A percentile compares a stretch with the other conserved stretches of the same genome.
Evolutionary conservation across 163 green algal species (phyloP).

Genomic region (Scenedesmus sp.): DNA sequence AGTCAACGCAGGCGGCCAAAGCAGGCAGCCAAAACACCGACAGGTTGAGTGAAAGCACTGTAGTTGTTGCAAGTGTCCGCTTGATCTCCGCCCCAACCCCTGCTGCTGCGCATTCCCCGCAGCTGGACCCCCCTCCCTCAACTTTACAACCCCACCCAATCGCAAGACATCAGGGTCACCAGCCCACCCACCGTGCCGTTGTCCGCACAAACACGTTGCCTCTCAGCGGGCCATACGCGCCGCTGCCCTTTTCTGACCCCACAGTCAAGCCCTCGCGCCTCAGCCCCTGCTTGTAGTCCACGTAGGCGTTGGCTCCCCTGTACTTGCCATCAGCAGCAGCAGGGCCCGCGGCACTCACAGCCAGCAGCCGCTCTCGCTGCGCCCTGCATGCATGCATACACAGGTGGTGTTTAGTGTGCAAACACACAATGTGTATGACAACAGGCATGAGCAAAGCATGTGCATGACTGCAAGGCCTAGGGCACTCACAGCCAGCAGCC

Average conservation of each 20-base stretch:
- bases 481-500: neutral
- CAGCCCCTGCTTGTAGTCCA: slow-evolving; percentile 74
- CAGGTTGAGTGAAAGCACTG: neutral
- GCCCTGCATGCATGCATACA: slow-evolving; percentile 66
- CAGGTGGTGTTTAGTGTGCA: neutral
- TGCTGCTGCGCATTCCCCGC: no score
- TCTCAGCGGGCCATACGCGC: slow-evolving; percentile 91
- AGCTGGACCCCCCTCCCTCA: no score
- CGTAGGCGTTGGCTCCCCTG: slow-evolving; percentile 86
- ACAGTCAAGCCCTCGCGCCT: slow-evolving; percentile 32
- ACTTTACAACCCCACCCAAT: no score
- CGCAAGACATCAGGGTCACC: no score
- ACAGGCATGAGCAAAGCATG: neutral
- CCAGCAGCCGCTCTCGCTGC: slow-evolving; percentile 83
- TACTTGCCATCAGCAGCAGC: slow-evolving; percentile 75
- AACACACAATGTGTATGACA: neutral
- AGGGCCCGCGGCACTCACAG: slow-evolving; percentile 60
- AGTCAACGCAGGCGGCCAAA: neutral
- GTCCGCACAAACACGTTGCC: slow-evolving; percentile 89
- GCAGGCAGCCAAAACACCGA: no score
- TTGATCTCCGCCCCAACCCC: no score
- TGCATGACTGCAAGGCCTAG: neutral
- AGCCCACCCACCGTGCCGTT: slow-evolving; percentile 73
- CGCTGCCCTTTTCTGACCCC: slow-evolving; percentile 71
- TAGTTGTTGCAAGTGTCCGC: neutral